Base-by-base conservation (phyloP, 352 stramenopile genomes). In the Globisporangium abappressorium region DNA sequence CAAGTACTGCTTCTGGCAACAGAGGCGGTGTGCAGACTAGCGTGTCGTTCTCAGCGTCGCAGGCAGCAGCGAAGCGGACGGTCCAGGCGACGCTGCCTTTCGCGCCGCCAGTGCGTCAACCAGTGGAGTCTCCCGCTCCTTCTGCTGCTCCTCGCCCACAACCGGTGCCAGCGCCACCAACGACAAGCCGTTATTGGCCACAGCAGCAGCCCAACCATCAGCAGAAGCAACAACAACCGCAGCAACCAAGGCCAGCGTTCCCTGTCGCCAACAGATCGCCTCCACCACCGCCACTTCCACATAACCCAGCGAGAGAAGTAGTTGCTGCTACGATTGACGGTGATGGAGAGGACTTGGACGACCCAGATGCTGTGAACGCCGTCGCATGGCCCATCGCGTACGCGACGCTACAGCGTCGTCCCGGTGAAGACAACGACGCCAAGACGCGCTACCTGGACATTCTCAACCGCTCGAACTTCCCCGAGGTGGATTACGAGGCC, bases 41-140 rank as follows among this genome's bases (percentile, higher is more conserved):
- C 33, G n/a, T 33, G 7, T 30, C 56, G 33, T n/a, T 46, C 12
- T 36, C 63, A 56, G 33, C 34, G 20, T 60, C 56, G 20, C 64
- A 70, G 34, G 36, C 34, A 56, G 1, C 59, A 26, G 53, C 51
- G 7, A 88, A 61, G 55, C 86, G 82, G 58, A 89, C 78, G 3
- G 75, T 91, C 26, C 85, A 93, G 62, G 78, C 80, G 36, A 88
- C 75, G 59, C 77, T 93, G 41, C 76, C 80, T n/a, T 93, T 93
- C 60, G 74, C 71, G 14, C 66, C 47, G 9, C 68, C 73, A 43
- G 56, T 34, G 12, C 66, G 20, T 11, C 54, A 22, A 20, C 34
- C 60, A 14, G 28, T 26, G n/a, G 22, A 51, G 14, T 11, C 20
- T 15, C 28, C 55, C 22, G 12, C 11, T 9, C 5, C 22, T 28